Conservation (phyloP, 768 basidiomycete genomes). For the Boletus rubropictus region DNA sequence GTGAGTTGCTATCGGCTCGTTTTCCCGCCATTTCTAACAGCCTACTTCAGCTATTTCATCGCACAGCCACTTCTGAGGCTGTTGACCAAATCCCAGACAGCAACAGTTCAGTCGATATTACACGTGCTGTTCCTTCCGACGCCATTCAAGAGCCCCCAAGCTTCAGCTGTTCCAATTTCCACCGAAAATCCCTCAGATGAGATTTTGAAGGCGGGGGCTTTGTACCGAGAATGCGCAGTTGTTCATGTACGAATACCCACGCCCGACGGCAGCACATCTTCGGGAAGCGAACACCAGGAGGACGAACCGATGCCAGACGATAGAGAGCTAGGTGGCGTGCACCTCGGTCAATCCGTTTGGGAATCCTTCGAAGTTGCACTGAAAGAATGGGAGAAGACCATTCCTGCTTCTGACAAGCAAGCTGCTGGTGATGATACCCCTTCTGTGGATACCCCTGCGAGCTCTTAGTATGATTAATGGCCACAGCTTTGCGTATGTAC, state of each 20-base stretch:
- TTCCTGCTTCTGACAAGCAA: conserved; percentile 19
- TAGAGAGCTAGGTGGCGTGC: conserved; percentile 66
- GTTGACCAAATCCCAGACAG: conserved; percentile 59
- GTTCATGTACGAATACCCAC: conserved; percentile 41
- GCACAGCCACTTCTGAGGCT: conserved; percentile 63
- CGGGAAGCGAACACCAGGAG: conserved; percentile 22
- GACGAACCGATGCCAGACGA: conserved; percentile 48
- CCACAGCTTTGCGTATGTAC: background rate
- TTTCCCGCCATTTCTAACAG: conserved; percentile 1
- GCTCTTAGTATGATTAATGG: conserved; percentile 9
- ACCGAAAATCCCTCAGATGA: conserved; percentile 41
- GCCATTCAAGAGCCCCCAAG: conserved; percentile 55
- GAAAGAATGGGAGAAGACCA: conserved; percentile 56
- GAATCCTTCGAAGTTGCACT: conserved; percentile 65
- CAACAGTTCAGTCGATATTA: conserved; percentile 69
- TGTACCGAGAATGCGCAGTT: conserved; percentile 73
- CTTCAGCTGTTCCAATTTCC: conserved; percentile 7
- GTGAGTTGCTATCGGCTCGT: conserved; percentile 34
- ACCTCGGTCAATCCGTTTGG: conserved; percentile 65
- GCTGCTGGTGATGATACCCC: conserved; percentile 19
- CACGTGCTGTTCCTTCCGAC: conserved; percentile 80
- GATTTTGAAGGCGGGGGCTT: conserved; percentile 68
- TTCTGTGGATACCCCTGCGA: conserved; percentile 21
- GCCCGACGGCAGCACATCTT: conserved; percentile 17
- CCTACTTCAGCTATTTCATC: conserved; percentile 51